These are phyloP conservation scores for Borealophlyctis nickersoniae DNA, from an alignment of 192 early-diverging fungal genomes.

Conservation along the genomic window DNA sequence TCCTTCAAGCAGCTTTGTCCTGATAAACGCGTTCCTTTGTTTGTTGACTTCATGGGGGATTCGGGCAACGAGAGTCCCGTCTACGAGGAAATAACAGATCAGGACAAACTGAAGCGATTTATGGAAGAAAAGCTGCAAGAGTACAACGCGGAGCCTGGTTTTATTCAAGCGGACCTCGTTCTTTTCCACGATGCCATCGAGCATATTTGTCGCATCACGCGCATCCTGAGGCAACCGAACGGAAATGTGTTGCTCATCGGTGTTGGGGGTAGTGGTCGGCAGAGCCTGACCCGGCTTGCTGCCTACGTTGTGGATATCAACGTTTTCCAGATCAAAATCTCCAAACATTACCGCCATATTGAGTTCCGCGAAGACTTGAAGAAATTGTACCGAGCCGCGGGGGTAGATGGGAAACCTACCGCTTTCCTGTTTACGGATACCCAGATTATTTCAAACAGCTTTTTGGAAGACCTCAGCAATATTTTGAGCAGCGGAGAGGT, in stretches of 20 bases:
- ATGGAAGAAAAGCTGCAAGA: slow-evolving; percentile 54
- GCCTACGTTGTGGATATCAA: slow-evolving; percentile 50
- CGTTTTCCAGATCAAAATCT: slow-evolving; percentile 60
- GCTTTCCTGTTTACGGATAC: slow-evolving; percentile 59
- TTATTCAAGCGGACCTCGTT: slow-evolving; percentile 50
- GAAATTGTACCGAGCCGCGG: slow-evolving; percentile 45
- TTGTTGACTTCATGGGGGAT: slow-evolving; percentile 54
- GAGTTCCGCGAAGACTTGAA: slow-evolving; percentile 61
- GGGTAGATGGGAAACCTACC: slow-evolving; percentile 51
- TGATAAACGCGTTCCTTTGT: slow-evolving; percentile 47
- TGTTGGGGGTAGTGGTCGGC: slow-evolving; percentile 55
- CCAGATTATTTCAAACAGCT: slow-evolving; percentile 52
- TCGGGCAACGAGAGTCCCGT: slow-evolving; percentile 32
- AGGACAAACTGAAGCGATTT: slow-evolving; percentile 45
- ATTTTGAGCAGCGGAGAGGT: slow-evolving; percentile 61
- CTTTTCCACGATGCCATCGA: slow-evolving; percentile 58
- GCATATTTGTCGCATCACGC: slow-evolving; percentile 57
- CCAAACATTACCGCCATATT: slow-evolving; percentile 53
- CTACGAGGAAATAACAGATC: slow-evolving; percentile 50
- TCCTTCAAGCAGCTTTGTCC: slow-evolving; percentile 47
- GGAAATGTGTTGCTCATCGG: slow-evolving; percentile 58
- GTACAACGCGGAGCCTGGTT: slow-evolving; percentile 54
- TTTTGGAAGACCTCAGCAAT: slow-evolving; percentile 57
- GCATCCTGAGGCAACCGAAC: slow-evolving; percentile 47
- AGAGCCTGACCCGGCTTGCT: slow-evolving; percentile 47